phyloP scores from a whole-genome alignment of 2,329 filamentous ascomycete species.

The Apiospora koreana region DNA sequence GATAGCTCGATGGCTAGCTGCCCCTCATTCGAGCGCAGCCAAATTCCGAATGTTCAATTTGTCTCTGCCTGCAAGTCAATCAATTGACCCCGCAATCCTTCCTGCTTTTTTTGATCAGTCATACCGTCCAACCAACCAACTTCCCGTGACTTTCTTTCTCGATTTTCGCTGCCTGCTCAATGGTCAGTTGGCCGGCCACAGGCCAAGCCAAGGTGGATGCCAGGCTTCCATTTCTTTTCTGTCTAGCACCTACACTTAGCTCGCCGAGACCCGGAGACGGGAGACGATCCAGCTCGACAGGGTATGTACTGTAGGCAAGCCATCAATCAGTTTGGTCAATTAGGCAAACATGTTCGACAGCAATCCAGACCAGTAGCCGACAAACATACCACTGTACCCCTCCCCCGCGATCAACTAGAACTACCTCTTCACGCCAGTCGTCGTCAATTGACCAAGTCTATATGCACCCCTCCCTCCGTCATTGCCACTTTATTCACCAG shows the following conservation, averaged over 20 bases:
- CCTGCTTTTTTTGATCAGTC: background rate
- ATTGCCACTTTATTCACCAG: background rate
- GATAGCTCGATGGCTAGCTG: too few species aligned
- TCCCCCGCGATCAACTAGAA: background rate
- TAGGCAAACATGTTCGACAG: background rate
- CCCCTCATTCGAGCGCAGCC: background rate
- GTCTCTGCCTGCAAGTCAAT: background rate
- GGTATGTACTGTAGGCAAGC: background rate
- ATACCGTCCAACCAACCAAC: background rate
- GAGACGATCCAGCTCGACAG: background rate
- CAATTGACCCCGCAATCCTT: background rate
- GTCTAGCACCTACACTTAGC: too few species aligned
- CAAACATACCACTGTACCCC: too few species aligned
- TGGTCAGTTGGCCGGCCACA: too few species aligned
- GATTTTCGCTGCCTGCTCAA: background rate
- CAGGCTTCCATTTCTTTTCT: background rate
- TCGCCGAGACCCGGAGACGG: background rate
- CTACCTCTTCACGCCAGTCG: too few species aligned
- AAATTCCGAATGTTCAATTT: background rate
- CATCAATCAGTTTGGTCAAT: background rate
- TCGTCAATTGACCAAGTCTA: background rate
- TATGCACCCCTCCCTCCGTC: background rate
- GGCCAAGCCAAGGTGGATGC: too few species aligned
- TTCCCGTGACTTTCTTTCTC: background rate
- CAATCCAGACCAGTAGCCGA: background rate